Percentiles rank a stretch among this genome's conserved stretches.
Conservation (phyloP, 2,329 filamentous ascomycete genomes). For the Diplodia mutila region DNA sequence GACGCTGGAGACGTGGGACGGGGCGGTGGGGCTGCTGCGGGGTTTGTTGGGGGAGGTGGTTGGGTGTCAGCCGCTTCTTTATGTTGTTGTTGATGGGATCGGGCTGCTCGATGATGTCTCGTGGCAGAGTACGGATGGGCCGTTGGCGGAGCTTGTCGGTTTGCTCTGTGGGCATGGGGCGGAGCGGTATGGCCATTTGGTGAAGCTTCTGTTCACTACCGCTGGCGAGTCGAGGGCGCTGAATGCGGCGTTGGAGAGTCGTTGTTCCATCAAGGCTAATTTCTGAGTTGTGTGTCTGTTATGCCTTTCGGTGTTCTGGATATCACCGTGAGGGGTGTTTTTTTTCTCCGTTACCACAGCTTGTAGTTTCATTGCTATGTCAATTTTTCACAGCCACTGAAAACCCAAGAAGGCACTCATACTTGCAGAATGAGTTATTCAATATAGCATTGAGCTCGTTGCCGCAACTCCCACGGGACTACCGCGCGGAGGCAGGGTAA, state of each 20-base stretch:
- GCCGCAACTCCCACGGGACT: too few species aligned
- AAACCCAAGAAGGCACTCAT: too few species aligned
- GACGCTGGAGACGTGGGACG: not conserved
- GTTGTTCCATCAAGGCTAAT: not conserved
- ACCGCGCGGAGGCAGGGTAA: too few species aligned
- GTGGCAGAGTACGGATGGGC: not conserved
- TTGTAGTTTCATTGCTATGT: too few species aligned
- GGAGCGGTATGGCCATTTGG: not conserved
- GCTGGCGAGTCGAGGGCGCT: not conserved
- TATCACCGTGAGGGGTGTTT: too few species aligned
- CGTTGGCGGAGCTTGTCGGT: not conserved
- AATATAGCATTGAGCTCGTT: too few species aligned
- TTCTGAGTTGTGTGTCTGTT: too few species aligned
- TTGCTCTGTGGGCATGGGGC: not conserved
- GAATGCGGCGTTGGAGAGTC: constrained; percentile 47
- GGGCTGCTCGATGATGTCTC: constrained; percentile 1
- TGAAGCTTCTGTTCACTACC: not conserved
- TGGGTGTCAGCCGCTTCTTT: not conserved
- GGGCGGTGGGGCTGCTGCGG: not conserved
- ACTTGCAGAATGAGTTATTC: too few species aligned
- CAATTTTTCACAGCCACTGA: too few species aligned
- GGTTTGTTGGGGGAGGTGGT: not conserved
- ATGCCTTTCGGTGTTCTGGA: too few species aligned
- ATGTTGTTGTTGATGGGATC: not conserved
- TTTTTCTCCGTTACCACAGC: too few species aligned